A percentile compares a stretch with the other conserved stretches of the same genome.
Conservation (phyloP, 2,329 filamentous ascomycete species). For the Cladorrhinum sp. region DNA sequence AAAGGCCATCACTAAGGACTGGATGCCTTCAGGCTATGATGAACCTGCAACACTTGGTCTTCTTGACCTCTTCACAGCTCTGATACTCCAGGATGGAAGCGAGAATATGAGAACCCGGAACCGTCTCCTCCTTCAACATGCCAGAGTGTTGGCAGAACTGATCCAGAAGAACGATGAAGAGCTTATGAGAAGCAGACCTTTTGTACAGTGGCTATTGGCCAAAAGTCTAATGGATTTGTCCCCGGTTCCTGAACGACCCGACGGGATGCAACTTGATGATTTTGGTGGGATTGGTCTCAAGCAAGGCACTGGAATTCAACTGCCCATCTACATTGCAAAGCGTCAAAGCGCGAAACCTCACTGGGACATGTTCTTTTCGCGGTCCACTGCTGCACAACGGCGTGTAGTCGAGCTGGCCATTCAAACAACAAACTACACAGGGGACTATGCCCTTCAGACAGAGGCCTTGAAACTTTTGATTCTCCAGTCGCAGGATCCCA, state of each 20-base stretch:
- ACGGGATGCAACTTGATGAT: too few species aligned
- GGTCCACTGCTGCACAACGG: too few species aligned
- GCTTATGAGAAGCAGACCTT: constrained; percentile 19
- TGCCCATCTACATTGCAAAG: too few species aligned
- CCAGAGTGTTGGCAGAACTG: constrained; percentile 3
- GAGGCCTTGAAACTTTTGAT: constrained; percentile 18
- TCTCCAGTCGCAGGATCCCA: constrained; percentile 15
- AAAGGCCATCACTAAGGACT: constrained; percentile 15
- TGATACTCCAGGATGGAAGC: constrained; percentile 12
- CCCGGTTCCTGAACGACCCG: too few species aligned
- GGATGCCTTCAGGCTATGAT: constrained; percentile 11
- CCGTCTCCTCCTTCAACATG: constrained; percentile 9
- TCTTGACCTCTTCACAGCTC: constrained; percentile 18
- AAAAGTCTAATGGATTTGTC: too few species aligned
- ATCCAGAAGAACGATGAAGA: constrained; percentile 5
- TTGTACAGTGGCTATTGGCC: constrained; percentile 21
- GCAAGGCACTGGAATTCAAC: too few species aligned
- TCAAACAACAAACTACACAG: constrained; percentile 10
- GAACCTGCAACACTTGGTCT: constrained; percentile 16
- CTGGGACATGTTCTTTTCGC: too few species aligned
- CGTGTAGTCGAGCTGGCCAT: constrained; percentile 14
- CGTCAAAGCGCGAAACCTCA: too few species aligned
- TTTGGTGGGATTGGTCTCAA: too few species aligned
- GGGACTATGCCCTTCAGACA: constrained; percentile 18
- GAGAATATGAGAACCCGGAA: background rate